A percentile compares a stretch with the other conserved stretches of the same genome.
Conservation (phyloP, 768 basidiomycete genomes). For the Sistotremastrum suecicum region DNA sequence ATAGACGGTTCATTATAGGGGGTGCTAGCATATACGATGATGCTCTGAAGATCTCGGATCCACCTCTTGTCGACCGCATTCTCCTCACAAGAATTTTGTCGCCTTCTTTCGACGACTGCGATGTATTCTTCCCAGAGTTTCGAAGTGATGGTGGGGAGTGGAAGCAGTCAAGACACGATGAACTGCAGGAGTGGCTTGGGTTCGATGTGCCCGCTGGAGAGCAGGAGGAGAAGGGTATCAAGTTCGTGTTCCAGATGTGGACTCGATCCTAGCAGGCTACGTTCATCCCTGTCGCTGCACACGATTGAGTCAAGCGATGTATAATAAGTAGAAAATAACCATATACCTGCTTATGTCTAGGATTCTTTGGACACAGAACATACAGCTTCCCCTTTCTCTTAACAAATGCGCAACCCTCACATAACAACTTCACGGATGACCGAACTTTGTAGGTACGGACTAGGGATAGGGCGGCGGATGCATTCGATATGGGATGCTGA, state of each 20-base stretch:
- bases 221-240: slow-evolving; percentile 70
- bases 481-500: slow-evolving; percentile 11
- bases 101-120: slow-evolving; percentile 70
- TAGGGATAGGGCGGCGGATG: slow-evolving; percentile 19
- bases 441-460: slow-evolving; percentile 93
- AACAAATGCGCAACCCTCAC: slow-evolving; percentile 85
- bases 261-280: slow-evolving; percentile 20
- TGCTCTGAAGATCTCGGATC: slow-evolving; percentile 27
- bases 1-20: slow-evolving; percentile 77
- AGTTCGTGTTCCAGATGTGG: slow-evolving; percentile 98
- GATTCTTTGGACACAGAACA: slow-evolving; percentile 85
- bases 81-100: slow-evolving; percentile 73
- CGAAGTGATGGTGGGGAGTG: slow-evolving; percentile 28
- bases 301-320: slow-evolving; percentile 7
- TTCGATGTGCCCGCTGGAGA: slow-evolving; percentile 63
- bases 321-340: slow-evolving; percentile 1
- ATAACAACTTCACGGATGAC: slow-evolving; percentile 87
- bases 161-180: slow-evolving; percentile 43
- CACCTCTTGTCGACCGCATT: slow-evolving; percentile 56
- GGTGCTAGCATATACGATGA: slow-evolving; percentile 78
- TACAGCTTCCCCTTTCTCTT: slow-evolving; percentile 83
- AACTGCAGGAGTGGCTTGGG: slow-evolving; percentile 64
- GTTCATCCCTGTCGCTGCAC: slow-evolving; percentile 49
- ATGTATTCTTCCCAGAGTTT: slow-evolving; percentile 77
- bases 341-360: slow-evolving; percentile 92